A percentile compares a stretch with the other conserved stretches of the same genome.
These are phyloP conservation scores for Nelumbo lutea DNA, from an alignment of 164 flowering plant species.

Conservation along the genomic window DNA sequence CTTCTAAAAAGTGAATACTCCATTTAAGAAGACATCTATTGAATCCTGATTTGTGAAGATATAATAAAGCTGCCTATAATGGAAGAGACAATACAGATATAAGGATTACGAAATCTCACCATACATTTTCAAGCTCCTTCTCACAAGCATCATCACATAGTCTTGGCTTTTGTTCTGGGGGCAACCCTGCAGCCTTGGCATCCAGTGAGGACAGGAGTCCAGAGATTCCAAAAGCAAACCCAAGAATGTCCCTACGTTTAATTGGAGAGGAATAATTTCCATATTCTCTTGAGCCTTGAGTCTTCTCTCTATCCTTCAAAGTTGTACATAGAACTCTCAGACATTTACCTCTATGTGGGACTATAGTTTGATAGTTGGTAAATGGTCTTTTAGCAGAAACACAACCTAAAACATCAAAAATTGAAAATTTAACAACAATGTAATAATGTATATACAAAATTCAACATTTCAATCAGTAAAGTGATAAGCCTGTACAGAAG, in stretches of 20 bases:
- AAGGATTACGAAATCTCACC: constrained; percentile 68
- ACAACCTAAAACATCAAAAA: constrained; percentile 15
- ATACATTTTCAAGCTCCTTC: constrained; percentile 99
- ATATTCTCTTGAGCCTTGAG: constrained; percentile 11
- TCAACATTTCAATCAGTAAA: not conserved
- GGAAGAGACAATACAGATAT: constrained; percentile 1
- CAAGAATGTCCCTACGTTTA: constrained; percentile 51
- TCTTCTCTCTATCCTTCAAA: constrained; percentile 11
- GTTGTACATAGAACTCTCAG: constrained; percentile 23
- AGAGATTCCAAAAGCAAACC: constrained; percentile 39
- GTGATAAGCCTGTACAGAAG: not conserved
- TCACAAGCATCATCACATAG: constrained; percentile 77
- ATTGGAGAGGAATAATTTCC: constrained; percentile 11
- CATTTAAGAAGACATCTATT: not conserved
- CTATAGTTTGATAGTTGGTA: constrained; percentile 13
- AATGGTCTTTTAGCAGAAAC: constrained; percentile 10
- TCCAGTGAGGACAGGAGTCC: constrained; percentile 26
- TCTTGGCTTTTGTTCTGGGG: constrained; percentile 77
- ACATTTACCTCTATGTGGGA: constrained; percentile 13
- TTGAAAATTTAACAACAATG: not conserved
- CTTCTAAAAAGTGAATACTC: not conserved
- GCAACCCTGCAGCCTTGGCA: constrained; percentile 77
- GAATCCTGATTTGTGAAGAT: not conserved
- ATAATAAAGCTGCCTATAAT: not conserved
- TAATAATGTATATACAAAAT: not conserved